Percentiles rank a stretch among this genome's conserved stretches.
Evolutionary conservation across 495 filamentous ascomycete genomes (phyloP).

Genomic region (Aspergillus saccharolyticus): DNA sequence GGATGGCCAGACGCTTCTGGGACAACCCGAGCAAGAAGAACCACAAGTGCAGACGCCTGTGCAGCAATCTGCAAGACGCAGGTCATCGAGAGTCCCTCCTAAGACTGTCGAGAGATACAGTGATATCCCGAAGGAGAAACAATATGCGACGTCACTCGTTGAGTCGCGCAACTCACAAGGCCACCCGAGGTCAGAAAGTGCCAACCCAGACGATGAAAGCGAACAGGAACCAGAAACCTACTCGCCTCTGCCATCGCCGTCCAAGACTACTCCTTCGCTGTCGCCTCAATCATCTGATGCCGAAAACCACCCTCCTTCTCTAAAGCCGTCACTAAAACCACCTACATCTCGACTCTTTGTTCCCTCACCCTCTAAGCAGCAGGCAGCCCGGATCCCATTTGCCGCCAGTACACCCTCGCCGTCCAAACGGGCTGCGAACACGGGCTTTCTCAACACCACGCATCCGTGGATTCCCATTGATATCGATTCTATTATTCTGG

Average conservation of each 20-base stretch:
- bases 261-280: constrained; percentile 46
- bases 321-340: constrained; percentile 48
- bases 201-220: not conserved
- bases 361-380: constrained; percentile 38
- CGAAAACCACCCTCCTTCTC: constrained; percentile 70
- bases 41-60: constrained; percentile 20
- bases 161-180: constrained; percentile 21
- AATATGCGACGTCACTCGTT: constrained; percentile 29
- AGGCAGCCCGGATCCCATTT: constrained; percentile 42
- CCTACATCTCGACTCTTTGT: constrained; percentile 32
- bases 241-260: constrained; percentile 30
- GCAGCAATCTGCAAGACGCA: constrained; percentile 18
- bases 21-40: constrained; percentile 24
- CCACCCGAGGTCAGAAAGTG: constrained; percentile 9
- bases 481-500: constrained; percentile 55
- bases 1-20: constrained; percentile 16
- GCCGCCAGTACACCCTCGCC: constrained; percentile 60
- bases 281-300: constrained; percentile 77
- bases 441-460: constrained; percentile 50
- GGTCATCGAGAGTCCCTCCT: constrained; percentile 32
- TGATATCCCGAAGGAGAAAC: constrained; percentile 40
- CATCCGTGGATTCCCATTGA: constrained; percentile 71
- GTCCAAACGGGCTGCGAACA: constrained; percentile 56
- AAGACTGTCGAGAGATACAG: constrained; percentile 44
- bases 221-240: constrained; percentile 18